These are phyloP conservation scores for Beauveria bassiana DNA, from an alignment of 2,329 filamentous ascomycete genomes.

Conservation along the genomic window DNA sequence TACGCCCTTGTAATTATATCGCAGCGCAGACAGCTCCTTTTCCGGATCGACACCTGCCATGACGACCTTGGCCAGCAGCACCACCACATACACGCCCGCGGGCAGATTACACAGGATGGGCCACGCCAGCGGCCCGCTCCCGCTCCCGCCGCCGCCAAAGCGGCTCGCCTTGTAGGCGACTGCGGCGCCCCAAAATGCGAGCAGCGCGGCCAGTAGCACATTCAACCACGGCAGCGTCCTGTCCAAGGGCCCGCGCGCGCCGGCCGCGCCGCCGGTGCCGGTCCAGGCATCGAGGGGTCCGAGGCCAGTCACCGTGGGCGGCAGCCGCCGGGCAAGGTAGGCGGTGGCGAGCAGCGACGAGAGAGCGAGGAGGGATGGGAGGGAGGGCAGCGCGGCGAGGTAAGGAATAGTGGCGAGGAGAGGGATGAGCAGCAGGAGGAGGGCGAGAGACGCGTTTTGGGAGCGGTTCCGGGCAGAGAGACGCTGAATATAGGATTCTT, in stretches of 20 bases:
- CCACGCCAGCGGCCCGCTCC: constrained; percentile 25
- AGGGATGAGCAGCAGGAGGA: constrained; percentile 37
- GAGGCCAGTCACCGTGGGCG: constrained; percentile 48
- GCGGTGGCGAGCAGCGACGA: constrained; percentile 55
- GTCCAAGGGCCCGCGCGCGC: constrained; percentile 39
- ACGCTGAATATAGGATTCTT: constrained; percentile 11
- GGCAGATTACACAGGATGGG: constrained; percentile 44
- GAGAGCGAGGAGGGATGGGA: constrained; percentile 50
- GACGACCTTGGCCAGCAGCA: constrained; percentile 54
- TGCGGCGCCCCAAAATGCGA: constrained; percentile 38
- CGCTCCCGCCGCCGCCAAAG: background rate
- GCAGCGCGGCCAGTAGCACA: constrained; percentile 43
- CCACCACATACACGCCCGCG: constrained; percentile 50
- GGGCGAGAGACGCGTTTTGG: constrained; percentile 5
- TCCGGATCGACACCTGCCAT: constrained; percentile 64
- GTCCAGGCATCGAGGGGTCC: constrained; percentile 36
- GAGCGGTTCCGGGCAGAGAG: constrained; percentile 6
- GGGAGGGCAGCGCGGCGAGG: constrained; percentile 27
- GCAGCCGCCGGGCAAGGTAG: constrained; percentile 51
- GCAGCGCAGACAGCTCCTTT: constrained; percentile 52
- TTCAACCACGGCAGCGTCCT: constrained; percentile 55
- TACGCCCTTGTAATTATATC: constrained; percentile 62
- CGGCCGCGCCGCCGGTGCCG: constrained; percentile 19
- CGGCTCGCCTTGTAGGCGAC: constrained; percentile 22
- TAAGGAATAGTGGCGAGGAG: constrained; percentile 35